Evolutionary conservation across 2,329 filamentous ascomycete species (phyloP), one percentile per base, ranked within the genome.

Genomic region (Ambrosiella xylebori): DNA sequence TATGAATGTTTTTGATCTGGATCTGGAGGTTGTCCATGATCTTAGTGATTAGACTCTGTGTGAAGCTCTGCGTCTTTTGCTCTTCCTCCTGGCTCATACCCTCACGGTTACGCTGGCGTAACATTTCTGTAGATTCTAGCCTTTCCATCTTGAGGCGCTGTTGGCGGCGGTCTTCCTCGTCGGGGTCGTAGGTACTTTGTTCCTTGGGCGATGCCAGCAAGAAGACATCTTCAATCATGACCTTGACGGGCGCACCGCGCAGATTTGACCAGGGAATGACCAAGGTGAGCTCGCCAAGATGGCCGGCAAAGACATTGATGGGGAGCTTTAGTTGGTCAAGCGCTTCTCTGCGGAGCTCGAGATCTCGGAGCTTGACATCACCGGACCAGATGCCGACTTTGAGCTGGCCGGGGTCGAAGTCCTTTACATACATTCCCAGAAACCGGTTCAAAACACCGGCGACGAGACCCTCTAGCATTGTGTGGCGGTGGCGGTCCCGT

Each of bases 321-420:
- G 93, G 93, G 5, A 99, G 80, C 69, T 88, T 94, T 64, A 99
- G 81, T 75, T 98, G 94, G 68, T 99, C 93, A 63, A 99, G 84
- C 15, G 93, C 93, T 76, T 98, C 93, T 60, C 87, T 82, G 58
- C 90, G 88, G 53, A 99, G 79, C 73, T 98, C 87, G 60, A 99
- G 83, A 66, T 98, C 84, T 61, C 84, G 84, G 51, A 99, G 78
- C 73, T 95, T 95, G 66, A 98, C 93, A 74, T 99, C 93, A 65
- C 94, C 93, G 19, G 88, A 95, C 93, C 91, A 98, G 66, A 98
- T 98, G 63, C 94, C 93, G 63, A 98, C 90, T 69, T 98, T 98
- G 64, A 99, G 79, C 75, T 98, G 93, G 66, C 88, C 86, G 57
- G 93, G 88, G 71, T 99, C 93, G 70, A 99, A 98, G 73, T 98